Percentiles rank a stretch among this genome's conserved stretches.
Evolutionary conservation across 352 stramenopile genomes (phyloP).

Genomic region (Pythium pyrilobum): DNA sequence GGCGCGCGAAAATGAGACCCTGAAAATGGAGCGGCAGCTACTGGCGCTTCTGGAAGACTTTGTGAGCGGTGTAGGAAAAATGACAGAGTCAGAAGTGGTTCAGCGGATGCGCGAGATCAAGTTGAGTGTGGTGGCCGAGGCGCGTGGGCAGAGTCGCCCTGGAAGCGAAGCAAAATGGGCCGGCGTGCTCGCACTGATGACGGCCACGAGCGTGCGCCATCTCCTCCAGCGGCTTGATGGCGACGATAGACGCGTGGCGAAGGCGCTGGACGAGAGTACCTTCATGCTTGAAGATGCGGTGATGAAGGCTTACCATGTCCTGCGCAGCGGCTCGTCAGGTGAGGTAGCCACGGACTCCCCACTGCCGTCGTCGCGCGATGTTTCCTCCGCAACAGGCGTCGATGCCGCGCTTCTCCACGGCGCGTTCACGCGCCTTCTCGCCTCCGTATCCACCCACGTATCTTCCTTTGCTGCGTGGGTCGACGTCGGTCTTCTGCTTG

Average conservation of each 20-base stretch:
- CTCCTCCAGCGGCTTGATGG: background rate
- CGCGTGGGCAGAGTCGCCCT: background rate
- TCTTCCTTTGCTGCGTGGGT: slow-evolving; percentile 9
- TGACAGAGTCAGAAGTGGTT: background rate
- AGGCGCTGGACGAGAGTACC: background rate
- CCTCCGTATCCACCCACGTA: background rate
- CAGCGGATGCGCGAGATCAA: slow-evolving; percentile 8
- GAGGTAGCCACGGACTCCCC: background rate
- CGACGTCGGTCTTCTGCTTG: slow-evolving; percentile 25
- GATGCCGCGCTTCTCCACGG: slow-evolving; percentile 14
- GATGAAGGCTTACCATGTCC: slow-evolving; percentile 4
- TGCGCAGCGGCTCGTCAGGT: background rate
- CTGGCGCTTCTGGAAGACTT: background rate
- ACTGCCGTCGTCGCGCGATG: background rate
- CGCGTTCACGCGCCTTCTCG: slow-evolving; percentile 19
- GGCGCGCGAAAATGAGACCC: too few relatives aligned
- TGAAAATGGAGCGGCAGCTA: slow-evolving; percentile 3
- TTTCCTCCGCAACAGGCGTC: background rate
- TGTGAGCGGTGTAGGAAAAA: slow-evolving; percentile 2
- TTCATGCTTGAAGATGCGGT: slow-evolving; percentile 5
- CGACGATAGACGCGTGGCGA: background rate
- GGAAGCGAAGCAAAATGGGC: slow-evolving; percentile 1
- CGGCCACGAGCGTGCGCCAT: background rate
- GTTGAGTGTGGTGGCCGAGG: background rate
- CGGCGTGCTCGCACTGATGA: background rate